Evolutionary conservation across 495 filamentous ascomycete genomes (phyloP).

Genomic region (Clavariopsis aquatica): DNA sequence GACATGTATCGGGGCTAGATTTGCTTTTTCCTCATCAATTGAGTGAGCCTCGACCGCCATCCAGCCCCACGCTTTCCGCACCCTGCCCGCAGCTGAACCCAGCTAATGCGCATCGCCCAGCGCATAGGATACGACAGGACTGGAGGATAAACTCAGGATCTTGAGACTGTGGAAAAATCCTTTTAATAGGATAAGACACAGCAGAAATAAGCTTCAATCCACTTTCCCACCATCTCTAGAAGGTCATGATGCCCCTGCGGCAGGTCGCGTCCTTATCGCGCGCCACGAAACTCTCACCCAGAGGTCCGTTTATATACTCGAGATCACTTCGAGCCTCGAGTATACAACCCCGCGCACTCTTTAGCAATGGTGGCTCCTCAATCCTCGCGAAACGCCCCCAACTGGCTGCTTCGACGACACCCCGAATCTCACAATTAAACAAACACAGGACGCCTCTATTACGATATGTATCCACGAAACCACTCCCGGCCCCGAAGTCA

Average conservation of each 20-base stretch:
- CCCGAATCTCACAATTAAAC: slow-evolving; percentile 7
- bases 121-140: not conserved
- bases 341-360: slow-evolving; percentile 18
- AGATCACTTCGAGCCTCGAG: slow-evolving; percentile 1
- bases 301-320: not conserved
- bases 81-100: not conserved
- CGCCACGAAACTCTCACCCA: slow-evolving; percentile 17
- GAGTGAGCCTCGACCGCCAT: not conserved
- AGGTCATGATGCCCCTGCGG: slow-evolving; percentile 25
- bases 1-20: not conserved
- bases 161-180: not conserved
- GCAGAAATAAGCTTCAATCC: not conserved
- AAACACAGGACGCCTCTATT: slow-evolving; percentile 4
- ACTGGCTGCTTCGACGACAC: slow-evolving; percentile 9
- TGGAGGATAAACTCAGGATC: not conserved
- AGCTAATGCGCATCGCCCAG: not conserved
- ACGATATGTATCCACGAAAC: slow-evolving; percentile 33
- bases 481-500: slow-evolving; percentile 28
- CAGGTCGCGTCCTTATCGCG: slow-evolving; percentile 26
- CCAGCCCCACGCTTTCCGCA: not conserved
- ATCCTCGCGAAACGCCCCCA: slow-evolving; percentile 22
- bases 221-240: not conserved
- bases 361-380: slow-evolving; percentile 27
- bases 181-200: not conserved
- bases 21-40: slow-evolving; percentile 20